A percentile compares a stretch with the other conserved stretches of the same genome.
phyloP scores from a whole-genome alignment of 1,284 basidiomycete genomes.

The Ustilago vetiveriae region DNA sequence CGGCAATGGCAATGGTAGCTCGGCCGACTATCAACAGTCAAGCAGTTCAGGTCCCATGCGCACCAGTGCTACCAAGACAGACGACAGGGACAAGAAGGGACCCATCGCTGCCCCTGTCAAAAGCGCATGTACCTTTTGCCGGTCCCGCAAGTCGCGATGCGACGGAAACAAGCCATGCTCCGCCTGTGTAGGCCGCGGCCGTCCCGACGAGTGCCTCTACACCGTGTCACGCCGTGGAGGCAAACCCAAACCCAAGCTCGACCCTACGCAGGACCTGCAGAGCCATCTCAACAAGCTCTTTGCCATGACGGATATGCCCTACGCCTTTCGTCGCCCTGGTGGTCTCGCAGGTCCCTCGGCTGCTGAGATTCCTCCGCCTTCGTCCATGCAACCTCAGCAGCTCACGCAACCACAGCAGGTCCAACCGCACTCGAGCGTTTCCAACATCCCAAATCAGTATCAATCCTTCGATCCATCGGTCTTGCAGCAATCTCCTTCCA shows the following conservation, averaged over 20 bases:
- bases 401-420: neutral
- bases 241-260: constrained; percentile 59
- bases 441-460: constrained; percentile 26
- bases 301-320: constrained; percentile 54
- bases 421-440: constrained; percentile 27
- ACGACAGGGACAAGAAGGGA: constrained; percentile 40
- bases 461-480: constrained; percentile 29
- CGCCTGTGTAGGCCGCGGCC: constrained; percentile 51
- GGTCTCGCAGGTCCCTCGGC: constrained; percentile 34
- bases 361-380: constrained; percentile 8
- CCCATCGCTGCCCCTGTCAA: constrained; percentile 57
- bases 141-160: constrained; percentile 60
- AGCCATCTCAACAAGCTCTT: constrained; percentile 57
- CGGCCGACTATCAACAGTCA: constrained; percentile 10
- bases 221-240: constrained; percentile 60
- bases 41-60: constrained; percentile 33
- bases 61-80: constrained; percentile 26
- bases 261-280: constrained; percentile 46
- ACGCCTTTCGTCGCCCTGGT: constrained; percentile 51
- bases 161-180: constrained; percentile 61
- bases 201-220: constrained; percentile 57
- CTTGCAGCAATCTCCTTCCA: constrained; percentile 17
- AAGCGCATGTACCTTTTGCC: constrained; percentile 54
- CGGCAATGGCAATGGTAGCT: constrained; percentile 5
- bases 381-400: constrained; percentile 7